Evolutionary conservation across 2,329 filamentous ascomycete species (phyloP).

Genomic region (Ceratocystis papillata): DNA sequence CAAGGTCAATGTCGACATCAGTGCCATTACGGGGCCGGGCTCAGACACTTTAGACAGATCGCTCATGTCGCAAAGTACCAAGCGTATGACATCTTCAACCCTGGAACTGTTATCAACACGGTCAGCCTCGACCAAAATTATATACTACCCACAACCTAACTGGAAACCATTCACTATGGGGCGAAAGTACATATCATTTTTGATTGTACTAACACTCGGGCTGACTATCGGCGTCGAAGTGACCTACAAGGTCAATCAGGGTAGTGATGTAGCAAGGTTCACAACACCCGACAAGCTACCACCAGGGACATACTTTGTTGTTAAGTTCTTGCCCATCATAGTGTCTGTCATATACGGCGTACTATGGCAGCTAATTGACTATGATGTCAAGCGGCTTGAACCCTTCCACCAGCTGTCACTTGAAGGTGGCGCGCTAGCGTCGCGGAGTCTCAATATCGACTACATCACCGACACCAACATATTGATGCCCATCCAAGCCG

Average conservation of each 20-base stretch:
- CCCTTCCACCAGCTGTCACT: slow-evolving; percentile 56
- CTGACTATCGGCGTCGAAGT: slow-evolving; percentile 46
- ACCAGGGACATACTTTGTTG: slow-evolving; percentile 45
- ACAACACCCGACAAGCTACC: slow-evolving; percentile 40
- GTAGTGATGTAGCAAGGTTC: slow-evolving; percentile 35
- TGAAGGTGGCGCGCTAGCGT: slow-evolving; percentile 48
- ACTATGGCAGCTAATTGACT: slow-evolving; percentile 55
- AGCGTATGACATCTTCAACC: background rate
- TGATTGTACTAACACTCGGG: slow-evolving; percentile 44
- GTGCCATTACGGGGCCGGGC: slow-evolving; percentile 39
- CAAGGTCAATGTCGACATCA: slow-evolving; percentile 39
- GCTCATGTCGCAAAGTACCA: background rate
- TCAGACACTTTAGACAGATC: slow-evolving; percentile 10
- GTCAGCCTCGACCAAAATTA: slow-evolving; percentile 24
- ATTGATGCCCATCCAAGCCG: slow-evolving; percentile 51
- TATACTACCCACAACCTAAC: slow-evolving; percentile 51
- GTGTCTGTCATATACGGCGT: slow-evolving; percentile 52
- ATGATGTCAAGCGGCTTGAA: slow-evolving; percentile 56
- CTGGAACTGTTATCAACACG: slow-evolving; percentile 20
- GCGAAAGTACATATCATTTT: slow-evolving; percentile 46
- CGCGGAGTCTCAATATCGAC: slow-evolving; percentile 60
- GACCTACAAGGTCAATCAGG: slow-evolving; percentile 33
- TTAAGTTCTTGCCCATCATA: slow-evolving; percentile 54
- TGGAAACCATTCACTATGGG: slow-evolving; percentile 58
- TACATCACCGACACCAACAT: slow-evolving; percentile 60